These are phyloP conservation scores for Psilocybe tampanensis DNA, from an alignment of 768 basidiomycete species.

Conservation along the genomic window DNA sequence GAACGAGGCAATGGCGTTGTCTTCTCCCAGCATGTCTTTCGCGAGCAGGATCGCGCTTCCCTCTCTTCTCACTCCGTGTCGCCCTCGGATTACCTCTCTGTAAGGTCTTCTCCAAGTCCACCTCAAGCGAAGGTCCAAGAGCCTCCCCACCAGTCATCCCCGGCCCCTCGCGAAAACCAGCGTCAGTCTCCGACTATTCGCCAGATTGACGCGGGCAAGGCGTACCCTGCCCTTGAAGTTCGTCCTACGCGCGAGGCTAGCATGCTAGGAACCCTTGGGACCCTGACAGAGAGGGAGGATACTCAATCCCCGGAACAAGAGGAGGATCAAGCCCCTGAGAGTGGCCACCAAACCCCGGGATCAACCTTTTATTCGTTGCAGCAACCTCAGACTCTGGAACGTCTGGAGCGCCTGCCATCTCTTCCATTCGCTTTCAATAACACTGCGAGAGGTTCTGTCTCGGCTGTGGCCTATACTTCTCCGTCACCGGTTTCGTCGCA, in stretches of 20 bases:
- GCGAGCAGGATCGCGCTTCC: slow-evolving; percentile 50
- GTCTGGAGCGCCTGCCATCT: slow-evolving; percentile 14
- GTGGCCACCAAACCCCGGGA: slow-evolving; percentile 26
- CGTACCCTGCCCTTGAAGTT: slow-evolving; percentile 37
- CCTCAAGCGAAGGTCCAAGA: slow-evolving; percentile 39
- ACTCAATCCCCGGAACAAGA: slow-evolving; percentile 18
- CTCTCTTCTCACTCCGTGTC: slow-evolving; percentile 60
- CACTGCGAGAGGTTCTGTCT: slow-evolving; percentile 9
- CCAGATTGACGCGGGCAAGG: slow-evolving; percentile 47
- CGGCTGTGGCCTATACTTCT: slow-evolving; percentile 51
- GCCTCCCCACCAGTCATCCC: slow-evolving; percentile 36
- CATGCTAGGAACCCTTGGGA: slow-evolving; percentile 51
- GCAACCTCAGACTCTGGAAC: slow-evolving; percentile 19
- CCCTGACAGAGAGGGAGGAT: slow-evolving; percentile 47
- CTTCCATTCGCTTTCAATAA: slow-evolving; percentile 10
- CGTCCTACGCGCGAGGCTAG: slow-evolving; percentile 45
- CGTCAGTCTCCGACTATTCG: slow-evolving; percentile 48
- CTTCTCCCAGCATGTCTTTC: slow-evolving; percentile 49
- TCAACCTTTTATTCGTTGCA: slow-evolving; percentile 20
- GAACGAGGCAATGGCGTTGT: slow-evolving; percentile 47
- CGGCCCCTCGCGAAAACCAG: slow-evolving; percentile 38
- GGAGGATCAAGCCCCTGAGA: slow-evolving; percentile 20
- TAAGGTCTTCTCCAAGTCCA: slow-evolving; percentile 73
- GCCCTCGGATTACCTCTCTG: slow-evolving; percentile 61
- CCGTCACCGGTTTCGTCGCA: slow-evolving; percentile 80